Base-by-base conservation (phyloP, 768 basidiomycete genomes). In the Kwoniella mangroviensis region DNA sequence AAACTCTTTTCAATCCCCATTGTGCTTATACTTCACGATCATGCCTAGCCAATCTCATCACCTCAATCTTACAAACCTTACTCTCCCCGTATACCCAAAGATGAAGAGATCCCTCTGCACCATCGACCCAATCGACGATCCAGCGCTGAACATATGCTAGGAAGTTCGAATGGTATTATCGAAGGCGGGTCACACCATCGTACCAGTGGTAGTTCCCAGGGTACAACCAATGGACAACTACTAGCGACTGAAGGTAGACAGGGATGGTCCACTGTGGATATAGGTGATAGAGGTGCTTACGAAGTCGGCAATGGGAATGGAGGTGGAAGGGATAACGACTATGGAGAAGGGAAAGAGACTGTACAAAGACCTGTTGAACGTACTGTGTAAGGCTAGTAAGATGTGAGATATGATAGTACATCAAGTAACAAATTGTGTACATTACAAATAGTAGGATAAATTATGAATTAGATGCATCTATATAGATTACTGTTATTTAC, bases 41-140 rank as follows among this genome's bases (percentile, higher is more conserved):
- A 2, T 34, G 3, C 42, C 54, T 42, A 80, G 79, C 64, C 76
- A 5, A 55, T 77, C 28, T 12, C 65, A 34, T 56, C 68, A 19
- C 73, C 69, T 1, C 71, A 73, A 69, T 66, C 74, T 2, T 74
- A 76, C 68, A 77, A 80, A 61, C 79, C 79, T 0, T 77, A 77
- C 66, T 74, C 76, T 7, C 79, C 79, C 11, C 70, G 79, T 10
- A 76, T 80, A 5, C 67, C 76, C 26, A 52, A 67, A 42, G 71
- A 74, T 13, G 69, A 74, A 43, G 52, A 40, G 15, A 72, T 72
- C 57, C 71, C 71, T 2, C n/a, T 69, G 41, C 71, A 72, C 40
- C 26, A 57, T 40, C 57, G 60, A 24, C 67, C 67, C 7, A 52
- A 28, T 49, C 59, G 67, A 22, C 59, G 67, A 22, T 53, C 67